Base-by-base conservation (phyloP, 495 filamentous ascomycete genomes). In the Staphylotrichum tortipilum region DNA sequence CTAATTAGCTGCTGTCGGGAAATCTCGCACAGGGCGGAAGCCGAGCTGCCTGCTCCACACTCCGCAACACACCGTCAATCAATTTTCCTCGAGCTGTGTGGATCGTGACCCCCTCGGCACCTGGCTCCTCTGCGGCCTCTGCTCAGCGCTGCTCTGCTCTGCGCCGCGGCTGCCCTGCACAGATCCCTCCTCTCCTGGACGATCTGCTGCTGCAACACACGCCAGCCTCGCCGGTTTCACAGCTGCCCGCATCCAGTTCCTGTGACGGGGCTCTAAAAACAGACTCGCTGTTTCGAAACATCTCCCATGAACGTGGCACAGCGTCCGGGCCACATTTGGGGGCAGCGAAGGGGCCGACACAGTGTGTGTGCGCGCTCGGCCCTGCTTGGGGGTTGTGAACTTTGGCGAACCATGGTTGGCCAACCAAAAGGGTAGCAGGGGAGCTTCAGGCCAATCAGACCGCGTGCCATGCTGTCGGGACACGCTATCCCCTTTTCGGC, bases 221-320 rank as follows among this genome's bases (percentile, higher is more conserved):
- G 14, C 4, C 34, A 37, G 15, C 26, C 26, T 28, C 26, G 26
- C 6, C 26, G 26, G 10, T 28, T 7, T 5, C 26, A 28, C 7
- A 28, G 26, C 26, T 28, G 26, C 26, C 26, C 26, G 6, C 6
- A 19, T 4, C 26, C 10, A 10, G 26, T 28, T 28, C 26, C n/a
- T 5, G 22, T 17, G 18, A 30, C 15, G 24, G 5, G 42, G 11
- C 10, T 34, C 22, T n/a, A 30, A 49, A 46, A 54, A 40, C 34
- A 46, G 52, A 28, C 19, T 39, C 28, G 12, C 22, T 50, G 46
- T 50, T 50, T 50, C 46, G 52, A 54, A 50, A 22, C 38, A 9
- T 46, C 29, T 41, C 47, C n/a, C 40, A 46, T 33, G 52, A 44
- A n/a, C 18, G 21, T n/a, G 52, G 52, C 52, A 33, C 52, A 49